phyloP scores from a whole-genome alignment of 257 asterid genomes.

The Nicotiana undulata region DNA sequence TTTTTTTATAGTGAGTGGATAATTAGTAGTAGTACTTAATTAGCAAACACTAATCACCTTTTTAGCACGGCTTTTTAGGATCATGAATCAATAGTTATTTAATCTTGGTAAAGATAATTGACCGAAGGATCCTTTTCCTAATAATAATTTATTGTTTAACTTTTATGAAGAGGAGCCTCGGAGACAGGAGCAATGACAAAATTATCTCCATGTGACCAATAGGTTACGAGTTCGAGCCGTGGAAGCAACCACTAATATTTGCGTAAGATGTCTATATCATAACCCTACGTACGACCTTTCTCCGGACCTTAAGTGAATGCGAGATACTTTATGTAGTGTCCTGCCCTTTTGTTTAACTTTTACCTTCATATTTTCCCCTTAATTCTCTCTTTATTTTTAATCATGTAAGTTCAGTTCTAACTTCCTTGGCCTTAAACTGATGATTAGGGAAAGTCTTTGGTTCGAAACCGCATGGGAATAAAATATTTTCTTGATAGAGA shows the following conservation, averaged over 20 bases:
- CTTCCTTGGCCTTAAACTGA: no score
- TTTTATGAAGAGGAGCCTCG: no score
- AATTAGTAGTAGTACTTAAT: background rate
- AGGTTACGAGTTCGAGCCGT: no score
- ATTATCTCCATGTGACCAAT: no score
- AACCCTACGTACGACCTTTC: no score
- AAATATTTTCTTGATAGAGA: no score
- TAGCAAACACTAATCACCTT: background rate
- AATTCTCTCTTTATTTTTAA: background rate
- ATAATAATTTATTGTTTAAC: background rate
- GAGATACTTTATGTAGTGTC: no score
- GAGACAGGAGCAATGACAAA: rapidly evolving
- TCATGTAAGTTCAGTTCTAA: background rate
- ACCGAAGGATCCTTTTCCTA: background rate
- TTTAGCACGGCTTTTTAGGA: background rate
- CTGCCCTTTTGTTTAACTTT: background rate
- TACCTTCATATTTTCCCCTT: background rate
- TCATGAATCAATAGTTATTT: background rate
- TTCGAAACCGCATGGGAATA: no score
- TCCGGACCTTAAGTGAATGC: no score
- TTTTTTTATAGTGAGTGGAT: background rate
- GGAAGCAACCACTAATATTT: no score
- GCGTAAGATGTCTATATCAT: no score
- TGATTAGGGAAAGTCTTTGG: no score
- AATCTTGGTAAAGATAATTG: background rate